Evolutionary conservation across 768 basidiomycete species (phyloP), one percentile per base, ranked within the genome.

Genomic region (Leucocoprinus sp.): DNA sequence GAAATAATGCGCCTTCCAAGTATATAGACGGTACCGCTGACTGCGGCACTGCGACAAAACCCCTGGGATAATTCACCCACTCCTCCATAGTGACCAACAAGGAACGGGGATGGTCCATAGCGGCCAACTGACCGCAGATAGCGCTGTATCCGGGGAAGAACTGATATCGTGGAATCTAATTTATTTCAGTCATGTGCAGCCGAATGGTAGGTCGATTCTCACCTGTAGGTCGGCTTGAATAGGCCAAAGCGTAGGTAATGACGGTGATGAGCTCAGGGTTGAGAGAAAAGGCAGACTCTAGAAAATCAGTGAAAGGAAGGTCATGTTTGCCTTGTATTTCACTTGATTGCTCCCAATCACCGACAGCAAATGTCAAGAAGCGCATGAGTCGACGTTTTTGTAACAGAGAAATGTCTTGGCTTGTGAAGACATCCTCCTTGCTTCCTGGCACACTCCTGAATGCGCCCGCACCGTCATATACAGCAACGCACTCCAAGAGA

Each of bases 11-110:
- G 57, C 36, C 76, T 70, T 19, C 81, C 82, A 3, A 90, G 71
- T 49, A 90, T 80, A 56, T 89, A 90, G 8, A 81, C 78, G 0
- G 68, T 76, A 14, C 86, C 84, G 38, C 68, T 70, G 24, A 98
- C 93, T 2, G 95, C 95, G 11, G 90, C 72, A 17, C 85, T 78
- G 12, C 93, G 88, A 57, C 79, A 83, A 55, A 87, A 98, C 2
- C 93, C 93, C 62, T 97, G 95, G 0, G 86, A 76, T 8, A 97
- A 80, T 57, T 97, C 95, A 4, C 95, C 95, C 0, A 84, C 71
- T 15, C 92, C 89, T 14, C 95, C 95, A 59, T 96, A 97, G 54
- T 96, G 91, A 0, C 91, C 91, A n/a, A 98, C 71, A 12, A 98
- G 75, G 65, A 92, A 97, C 1, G 93, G 80, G 63, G 74, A 61